These are phyloP conservation scores for Puccinellia tenuiflora DNA, from an alignment of 176 grass and related monocot species.

Conservation along the genomic window DNA sequence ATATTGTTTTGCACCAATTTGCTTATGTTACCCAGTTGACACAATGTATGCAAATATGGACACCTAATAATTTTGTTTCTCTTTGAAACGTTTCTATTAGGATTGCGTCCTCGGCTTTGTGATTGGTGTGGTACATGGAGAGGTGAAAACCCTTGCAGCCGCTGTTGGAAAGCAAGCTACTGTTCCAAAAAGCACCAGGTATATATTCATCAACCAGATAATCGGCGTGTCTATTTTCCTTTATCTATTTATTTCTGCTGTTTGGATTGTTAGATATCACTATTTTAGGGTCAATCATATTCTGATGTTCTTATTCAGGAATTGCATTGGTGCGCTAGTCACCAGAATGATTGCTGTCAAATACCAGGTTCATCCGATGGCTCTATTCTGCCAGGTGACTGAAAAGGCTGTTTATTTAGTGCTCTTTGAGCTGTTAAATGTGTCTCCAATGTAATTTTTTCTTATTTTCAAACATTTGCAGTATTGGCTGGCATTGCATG, in stretches of 20 bases:
- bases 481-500: constrained; percentile 56
- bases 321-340: constrained; percentile 75
- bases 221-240: not conserved
- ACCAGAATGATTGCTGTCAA: constrained; percentile 56
- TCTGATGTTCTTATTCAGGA: constrained; percentile 9
- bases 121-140: constrained; percentile 95
- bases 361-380: constrained; percentile 34
- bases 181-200: constrained; percentile 94
- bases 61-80: not conserved
- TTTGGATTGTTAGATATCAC: not conserved
- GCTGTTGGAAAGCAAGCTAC: constrained; percentile 58
- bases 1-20: not conserved
- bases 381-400: constrained; percentile 10
- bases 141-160: constrained; percentile 59
- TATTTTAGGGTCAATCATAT: not conserved
- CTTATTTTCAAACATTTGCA: constrained; percentile 12
- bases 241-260: not conserved
- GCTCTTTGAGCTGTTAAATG: constrained; percentile 4
- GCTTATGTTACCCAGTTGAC: not conserved
- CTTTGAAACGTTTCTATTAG: not conserved
- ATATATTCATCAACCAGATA: not conserved
- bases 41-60: not conserved
- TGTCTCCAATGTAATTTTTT: not conserved
- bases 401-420: constrained; percentile 32
- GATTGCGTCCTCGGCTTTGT: constrained; percentile 13